A percentile compares a stretch with the other conserved stretches of the same genome.
phyloP scores from a whole-genome alignment of 208 protist genomes.

The Angomonas deanei region DNA sequence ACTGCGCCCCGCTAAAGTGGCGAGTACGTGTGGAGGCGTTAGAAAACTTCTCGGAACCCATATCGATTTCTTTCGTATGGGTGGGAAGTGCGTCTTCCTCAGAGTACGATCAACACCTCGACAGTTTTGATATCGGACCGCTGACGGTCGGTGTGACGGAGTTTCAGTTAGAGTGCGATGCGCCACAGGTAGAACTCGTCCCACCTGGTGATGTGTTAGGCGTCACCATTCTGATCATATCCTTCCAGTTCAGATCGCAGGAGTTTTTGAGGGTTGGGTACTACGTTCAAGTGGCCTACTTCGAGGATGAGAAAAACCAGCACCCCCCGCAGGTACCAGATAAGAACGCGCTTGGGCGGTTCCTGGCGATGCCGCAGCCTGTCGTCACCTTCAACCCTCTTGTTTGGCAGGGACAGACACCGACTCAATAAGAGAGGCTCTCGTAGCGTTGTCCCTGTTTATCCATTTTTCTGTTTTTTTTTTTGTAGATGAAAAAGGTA shows the following conservation, averaged over 20 bases:
- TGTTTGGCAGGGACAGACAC: constrained; percentile 4
- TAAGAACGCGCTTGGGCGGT: constrained; percentile 56
- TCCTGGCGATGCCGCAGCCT: constrained; percentile 83
- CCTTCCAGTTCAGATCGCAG: constrained; percentile 91
- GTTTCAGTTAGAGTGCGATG: constrained; percentile 92
- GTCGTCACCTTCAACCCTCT: constrained; percentile 57
- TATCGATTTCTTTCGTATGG: constrained; percentile 97
- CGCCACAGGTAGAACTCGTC: constrained; percentile 90
- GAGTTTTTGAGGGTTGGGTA: constrained; percentile 98
- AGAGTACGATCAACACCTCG: constrained; percentile 95
- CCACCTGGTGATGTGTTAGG: constrained; percentile 91
- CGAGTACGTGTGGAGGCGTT: constrained; percentile 68
- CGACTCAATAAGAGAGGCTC: background rate
- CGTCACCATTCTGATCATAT: constrained; percentile 96
- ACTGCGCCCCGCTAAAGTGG: constrained; percentile 54
- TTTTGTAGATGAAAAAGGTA: background rate
- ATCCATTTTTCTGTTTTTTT: background rate
- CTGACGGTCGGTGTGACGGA: constrained; percentile 91
- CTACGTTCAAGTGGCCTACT: constrained; percentile 96
- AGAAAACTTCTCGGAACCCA: constrained; percentile 66
- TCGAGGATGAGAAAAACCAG: constrained; percentile 62
- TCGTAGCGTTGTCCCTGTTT: constrained; percentile 2
- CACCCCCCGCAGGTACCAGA: constrained; percentile 41
- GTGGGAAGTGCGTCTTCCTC: constrained; percentile 93
- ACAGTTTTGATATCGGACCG: constrained; percentile 95